These are phyloP conservation scores for Akebia trifoliata DNA, from an alignment of 164 flowering plant species.

Conservation along the genomic window DNA sequence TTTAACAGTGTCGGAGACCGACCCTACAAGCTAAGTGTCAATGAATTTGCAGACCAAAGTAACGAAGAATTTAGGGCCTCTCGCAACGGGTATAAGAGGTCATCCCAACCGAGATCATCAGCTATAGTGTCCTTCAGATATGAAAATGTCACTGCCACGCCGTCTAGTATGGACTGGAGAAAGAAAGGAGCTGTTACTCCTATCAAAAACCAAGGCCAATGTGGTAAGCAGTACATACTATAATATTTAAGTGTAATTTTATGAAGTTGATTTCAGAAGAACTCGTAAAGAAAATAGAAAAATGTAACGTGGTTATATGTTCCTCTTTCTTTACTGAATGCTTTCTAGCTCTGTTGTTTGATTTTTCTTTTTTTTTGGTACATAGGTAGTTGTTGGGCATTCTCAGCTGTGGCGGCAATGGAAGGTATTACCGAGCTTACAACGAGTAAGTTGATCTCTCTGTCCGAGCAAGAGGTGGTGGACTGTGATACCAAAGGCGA, in stretches of 20 bases:
- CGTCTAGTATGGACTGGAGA: slow-evolving; percentile 23
- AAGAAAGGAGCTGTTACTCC: slow-evolving; percentile 26
- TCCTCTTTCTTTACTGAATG: too few relatives aligned
- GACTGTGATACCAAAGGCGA: slow-evolving; percentile 21
- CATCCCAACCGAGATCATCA: neutral
- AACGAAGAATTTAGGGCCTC: too few relatives aligned
- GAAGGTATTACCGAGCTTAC: slow-evolving; percentile 25
- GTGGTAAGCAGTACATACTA: slow-evolving; percentile 21
- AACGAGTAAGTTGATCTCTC: slow-evolving; percentile 22
- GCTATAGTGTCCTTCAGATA: slow-evolving; percentile 17
- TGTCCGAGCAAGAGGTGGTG: slow-evolving; percentile 32
- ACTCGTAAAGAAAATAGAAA: too few relatives aligned
- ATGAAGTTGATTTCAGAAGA: too few relatives aligned
- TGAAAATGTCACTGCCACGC: slow-evolving; percentile 20
- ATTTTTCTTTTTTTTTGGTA: too few relatives aligned
- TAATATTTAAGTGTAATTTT: too few relatives aligned
- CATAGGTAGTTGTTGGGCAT: slow-evolving; percentile 40
- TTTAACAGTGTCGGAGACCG: too few relatives aligned
- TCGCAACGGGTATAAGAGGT: slow-evolving; percentile 1
- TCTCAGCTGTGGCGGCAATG: slow-evolving; percentile 28
- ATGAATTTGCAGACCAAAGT: too few relatives aligned
- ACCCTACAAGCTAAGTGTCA: too few relatives aligned
- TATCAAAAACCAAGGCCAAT: slow-evolving; percentile 20
- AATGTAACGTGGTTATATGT: too few relatives aligned
- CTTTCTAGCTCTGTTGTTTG: too few relatives aligned